A percentile compares a stretch with the other conserved stretches of the same genome.
Conservation (phyloP, 768 basidiomycete genomes). For the Boletus vermiculosoides region DNA sequence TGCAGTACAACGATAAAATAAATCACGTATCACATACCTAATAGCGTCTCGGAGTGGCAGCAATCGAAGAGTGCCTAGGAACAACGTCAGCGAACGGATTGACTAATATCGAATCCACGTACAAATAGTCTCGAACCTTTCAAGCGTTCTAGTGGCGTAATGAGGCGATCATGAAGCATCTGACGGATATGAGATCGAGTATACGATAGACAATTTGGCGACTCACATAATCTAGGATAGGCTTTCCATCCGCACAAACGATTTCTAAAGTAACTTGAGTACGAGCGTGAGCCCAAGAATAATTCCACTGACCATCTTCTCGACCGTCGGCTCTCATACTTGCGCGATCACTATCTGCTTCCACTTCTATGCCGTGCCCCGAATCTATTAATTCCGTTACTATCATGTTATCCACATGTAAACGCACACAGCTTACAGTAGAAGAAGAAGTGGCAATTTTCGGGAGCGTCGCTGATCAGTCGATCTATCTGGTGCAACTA, state of each 20-base stretch:
- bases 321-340: slow-evolving; percentile 43
- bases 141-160: slow-evolving; percentile 17
- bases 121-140: slow-evolving; percentile 25
- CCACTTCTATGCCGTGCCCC: slow-evolving; percentile 23
- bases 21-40: slow-evolving; percentile 16
- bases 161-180: slow-evolving; percentile 20
- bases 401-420: neutral
- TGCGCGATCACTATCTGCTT: slow-evolving; percentile 28
- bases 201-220: neutral
- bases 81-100: neutral
- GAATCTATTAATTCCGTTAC: slow-evolving; percentile 11
- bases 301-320: slow-evolving; percentile 42
- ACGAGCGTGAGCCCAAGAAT: neutral
- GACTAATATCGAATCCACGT: neutral
- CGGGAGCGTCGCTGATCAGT: slow-evolving; percentile 41
- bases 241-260: slow-evolving; percentile 15
- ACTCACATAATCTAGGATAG: slow-evolving; percentile 26
- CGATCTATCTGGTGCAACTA: slow-evolving; percentile 41
- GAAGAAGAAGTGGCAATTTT: slow-evolving; percentile 52
- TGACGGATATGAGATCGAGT: slow-evolving; percentile 2
- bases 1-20: neutral
- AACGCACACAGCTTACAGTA: slow-evolving; percentile 42
- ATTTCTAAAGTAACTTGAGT: slow-evolving; percentile 17
- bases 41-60: slow-evolving; percentile 29
- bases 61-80: slow-evolving; percentile 30